Evolutionary conservation across 805 yeast species (phyloP).

Genomic region (Candida sithepensis): DNA sequence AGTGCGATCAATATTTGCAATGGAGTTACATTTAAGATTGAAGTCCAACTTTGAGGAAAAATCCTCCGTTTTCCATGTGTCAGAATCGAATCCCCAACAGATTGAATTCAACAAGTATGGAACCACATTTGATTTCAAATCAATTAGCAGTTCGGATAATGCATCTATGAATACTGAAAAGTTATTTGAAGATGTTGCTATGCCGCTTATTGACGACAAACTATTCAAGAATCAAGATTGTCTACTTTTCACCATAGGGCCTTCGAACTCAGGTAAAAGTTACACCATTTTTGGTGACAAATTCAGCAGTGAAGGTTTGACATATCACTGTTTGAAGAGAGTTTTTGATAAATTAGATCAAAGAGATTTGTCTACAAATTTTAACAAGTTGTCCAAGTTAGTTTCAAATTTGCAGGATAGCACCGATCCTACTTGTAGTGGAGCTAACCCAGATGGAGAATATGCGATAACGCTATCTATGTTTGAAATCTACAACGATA

Average conservation of each 20-base stretch:
- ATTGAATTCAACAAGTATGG: slow-evolving; percentile 24
- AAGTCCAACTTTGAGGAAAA: slow-evolving; percentile 29
- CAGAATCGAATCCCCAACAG: slow-evolving; percentile 14
- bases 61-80: slow-evolving; percentile 15
- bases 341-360: slow-evolving; percentile 20
- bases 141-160: slow-evolving; percentile 30
- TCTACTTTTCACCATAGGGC: slow-evolving; percentile 47
- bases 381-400: slow-evolving; percentile 3
- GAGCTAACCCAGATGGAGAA: slow-evolving; percentile 7
- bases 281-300: slow-evolving; percentile 35
- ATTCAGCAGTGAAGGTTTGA: slow-evolving; percentile 14
- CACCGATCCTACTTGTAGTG: neutral
- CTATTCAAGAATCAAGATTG: slow-evolving; percentile 36
- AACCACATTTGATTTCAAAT: slow-evolving; percentile 25
- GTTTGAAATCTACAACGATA: slow-evolving; percentile 51
- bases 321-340: slow-evolving; percentile 16
- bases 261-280: slow-evolving; percentile 51
- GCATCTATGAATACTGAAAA: slow-evolving; percentile 16
- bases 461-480: slow-evolving; percentile 45
- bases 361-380: slow-evolving; percentile 9
- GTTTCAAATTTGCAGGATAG: slow-evolving; percentile 14
- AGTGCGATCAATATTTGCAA: neutral
- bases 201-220: slow-evolving; percentile 31
- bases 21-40: slow-evolving; percentile 33
- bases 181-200: slow-evolving; percentile 33